A percentile compares a stretch with the other conserved stretches of the same genome.
Conservation (phyloP, 371 early-diverging fungal species). For the Mucor lusitanicus region DNA sequence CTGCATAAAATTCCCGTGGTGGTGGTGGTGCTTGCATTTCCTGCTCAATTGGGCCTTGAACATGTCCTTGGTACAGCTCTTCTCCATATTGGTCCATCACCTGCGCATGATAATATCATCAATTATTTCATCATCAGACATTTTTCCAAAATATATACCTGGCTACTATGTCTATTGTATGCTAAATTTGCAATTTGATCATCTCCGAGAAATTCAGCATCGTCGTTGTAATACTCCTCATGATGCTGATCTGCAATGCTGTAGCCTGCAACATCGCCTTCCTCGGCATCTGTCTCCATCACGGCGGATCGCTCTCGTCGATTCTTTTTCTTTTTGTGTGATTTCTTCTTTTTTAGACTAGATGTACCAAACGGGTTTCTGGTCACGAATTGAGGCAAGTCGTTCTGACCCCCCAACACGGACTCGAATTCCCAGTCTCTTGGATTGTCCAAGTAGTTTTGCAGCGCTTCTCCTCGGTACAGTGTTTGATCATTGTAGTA, state of each 20-base stretch:
- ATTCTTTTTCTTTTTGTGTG: slow-evolving; percentile 15
- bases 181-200: slow-evolving; percentile 42
- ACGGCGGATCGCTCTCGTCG: slow-evolving; percentile 15
- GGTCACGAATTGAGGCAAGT: slow-evolving; percentile 33
- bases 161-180: slow-evolving; percentile 21
- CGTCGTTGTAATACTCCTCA: slow-evolving; percentile 17
- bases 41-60: slow-evolving; percentile 27
- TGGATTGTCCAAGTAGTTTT: slow-evolving; percentile 27
- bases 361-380: slow-evolving; percentile 45
- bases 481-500: slow-evolving; percentile 36
- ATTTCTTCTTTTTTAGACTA: slow-evolving; percentile 20
- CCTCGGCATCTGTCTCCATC: slow-evolving; percentile 25
- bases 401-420: slow-evolving; percentile 14
- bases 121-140: background rate
- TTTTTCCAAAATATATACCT: slow-evolving; percentile 6
- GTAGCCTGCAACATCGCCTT: slow-evolving; percentile 24
- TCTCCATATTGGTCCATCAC: slow-evolving; percentile 38
- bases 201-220: slow-evolving; percentile 48
- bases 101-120: background rate
- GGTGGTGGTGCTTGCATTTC: slow-evolving; percentile 35
- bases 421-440: slow-evolving; percentile 38
- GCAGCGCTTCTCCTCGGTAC: slow-evolving; percentile 29
- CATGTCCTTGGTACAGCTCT: slow-evolving; percentile 23
- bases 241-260: slow-evolving; percentile 10
- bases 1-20: slow-evolving; percentile 34